Base-by-base conservation (phyloP, 2,329 filamentous ascomycete genomes). In the Bretziella fagacearum region DNA sequence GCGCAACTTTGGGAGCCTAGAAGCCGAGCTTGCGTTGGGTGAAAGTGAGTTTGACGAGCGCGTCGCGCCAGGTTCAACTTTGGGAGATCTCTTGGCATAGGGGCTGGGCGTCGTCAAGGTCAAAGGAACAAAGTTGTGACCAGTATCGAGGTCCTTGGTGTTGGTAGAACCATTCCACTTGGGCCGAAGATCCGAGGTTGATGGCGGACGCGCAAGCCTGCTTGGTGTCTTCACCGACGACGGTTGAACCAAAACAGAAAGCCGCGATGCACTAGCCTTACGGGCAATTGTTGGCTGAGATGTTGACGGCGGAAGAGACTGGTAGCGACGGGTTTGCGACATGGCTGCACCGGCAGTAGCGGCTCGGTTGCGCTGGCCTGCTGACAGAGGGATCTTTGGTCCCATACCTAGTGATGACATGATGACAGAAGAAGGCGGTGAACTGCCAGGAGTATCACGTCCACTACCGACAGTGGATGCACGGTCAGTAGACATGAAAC, bases 401-500 rank as follows among this genome's bases (percentile, higher is more conserved):
- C 70, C 66, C 20, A 73, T 55, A 11, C 71, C 71, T 10, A 74
- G 30, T 40, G 62, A 67, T 1, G 71, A 69, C 72, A 77, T 75
- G 53, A 75, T 70, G 46, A 77, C 69, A 0, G 73, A 77, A 3
- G 73, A 77, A 3, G 73, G 72, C 6, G 73, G 73, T 17, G 73
- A 77, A 63, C 76, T 84, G 39, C 78, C 76, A 0, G 80, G 80
- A 0, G 80, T 84, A 27, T 80, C 84, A 39, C 77, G 63, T 40
- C 74, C 72, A 55, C 83, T 89, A 52, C 71, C 78, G 29, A 46
- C 27, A 7, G 74, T 64, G 2, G 79, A 73, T 2, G 83, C 86
- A 45, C 76, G 73, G 57, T 93, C 85, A 54, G 83, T 83, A 3
- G 93, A 68, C 61, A 95, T 84, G n/a, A 50, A 26, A 55, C 84